Evolutionary conservation across 2,329 filamentous ascomycete genomes (phyloP), one percentile per base, ranked within the genome.

Genomic region (Colletotrichum truncatum): DNA sequence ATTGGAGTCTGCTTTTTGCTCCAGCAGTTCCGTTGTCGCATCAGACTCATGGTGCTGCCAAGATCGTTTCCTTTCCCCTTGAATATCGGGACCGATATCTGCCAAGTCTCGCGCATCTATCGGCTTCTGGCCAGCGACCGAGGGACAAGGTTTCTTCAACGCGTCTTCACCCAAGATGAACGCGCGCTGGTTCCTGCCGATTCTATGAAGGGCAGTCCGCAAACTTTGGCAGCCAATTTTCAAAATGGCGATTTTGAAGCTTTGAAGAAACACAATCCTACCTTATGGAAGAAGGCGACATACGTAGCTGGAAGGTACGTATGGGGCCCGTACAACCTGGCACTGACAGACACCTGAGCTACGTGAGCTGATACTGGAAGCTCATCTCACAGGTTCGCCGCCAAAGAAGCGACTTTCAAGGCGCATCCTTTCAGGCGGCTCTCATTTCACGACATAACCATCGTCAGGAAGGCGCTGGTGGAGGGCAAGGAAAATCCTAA

Each of bases 11-110:
- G 26, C 28, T 11, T 26, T 25, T 21, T 21, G 49, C 21, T 32
- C 6, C 9, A 10, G 14, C 28, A 10, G 23, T 4, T 11, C 23
- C 8, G 23, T 26, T 16, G 34, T 41, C 14, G 54, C 21, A 28
- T 38, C 25, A 25, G 28, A 39, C 23, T 45, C 34, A 55, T 59
- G 57, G 46, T 55, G 52, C 30, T 39, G 6, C 67, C 53, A 23
- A 65, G 49, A 32, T 74, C 74, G 3, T 93, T 94, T 70, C 89
- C 90, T 1, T 82, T 88, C n/a, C 82, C 88, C 1, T 73, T 95
- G 12, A 84, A 85, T 51, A 81, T 97, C 55, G 94, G 94, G 63
- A 95, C 88, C 49, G 94, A 97, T 74, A 91, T 97, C 61, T 93
- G 92, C 76, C 84, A 85, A 62, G 85, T 93, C 62, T 77, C 84